Base-by-base conservation (phyloP, 2,329 filamentous ascomycete species). In the Scedosporium minutisporum region DNA sequence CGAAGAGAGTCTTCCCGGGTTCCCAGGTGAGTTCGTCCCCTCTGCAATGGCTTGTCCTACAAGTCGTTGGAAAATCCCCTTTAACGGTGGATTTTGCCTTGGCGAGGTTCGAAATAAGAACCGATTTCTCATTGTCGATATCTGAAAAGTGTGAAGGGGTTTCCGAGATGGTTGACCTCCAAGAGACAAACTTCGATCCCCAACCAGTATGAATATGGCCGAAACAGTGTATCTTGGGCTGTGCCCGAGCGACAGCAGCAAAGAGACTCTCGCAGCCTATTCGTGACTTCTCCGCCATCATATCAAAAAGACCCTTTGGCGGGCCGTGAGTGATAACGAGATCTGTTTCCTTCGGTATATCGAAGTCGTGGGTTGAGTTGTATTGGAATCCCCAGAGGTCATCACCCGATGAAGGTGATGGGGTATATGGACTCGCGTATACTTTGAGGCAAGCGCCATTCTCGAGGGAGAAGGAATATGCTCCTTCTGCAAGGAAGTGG, bases 1-100 rank as follows among this genome's bases (percentile, higher is more conserved):
- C 75, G 65, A 85, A 82, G 4, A 84, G 68, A 0, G 82, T 84
- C 63, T 83, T 74, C 38, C 71, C 70, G 2, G 77, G 78, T 6
- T 41, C 53, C 21, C 67, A 33, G 1, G 77, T 18, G 0, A 67
- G 66, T 55, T 71, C 65, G 18, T 64, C 58, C 59, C 72, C 67
- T 5, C 69, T 65, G 16, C 23, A 61, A 18, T 61, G 44, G 1
- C 1, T 67, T 66, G 60, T 71, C 66, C 27, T 63, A 57, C 63
- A 73, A 66, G 14, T 69, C 64, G 1, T 63, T 63, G 64, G 72
- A 75, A 38, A 63, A 75, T 71, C 7, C 74, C 77, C 1, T 73
- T 74, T 66, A 48, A 21, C 68, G 69, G 27, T 65, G 72, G 14
- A 65, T 64, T 4, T 69, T 63, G 18, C 25, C 16, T 29, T 46